phyloP scores from a whole-genome alignment of 1,139 yeast species.

The Komagataea norvegica region DNA sequence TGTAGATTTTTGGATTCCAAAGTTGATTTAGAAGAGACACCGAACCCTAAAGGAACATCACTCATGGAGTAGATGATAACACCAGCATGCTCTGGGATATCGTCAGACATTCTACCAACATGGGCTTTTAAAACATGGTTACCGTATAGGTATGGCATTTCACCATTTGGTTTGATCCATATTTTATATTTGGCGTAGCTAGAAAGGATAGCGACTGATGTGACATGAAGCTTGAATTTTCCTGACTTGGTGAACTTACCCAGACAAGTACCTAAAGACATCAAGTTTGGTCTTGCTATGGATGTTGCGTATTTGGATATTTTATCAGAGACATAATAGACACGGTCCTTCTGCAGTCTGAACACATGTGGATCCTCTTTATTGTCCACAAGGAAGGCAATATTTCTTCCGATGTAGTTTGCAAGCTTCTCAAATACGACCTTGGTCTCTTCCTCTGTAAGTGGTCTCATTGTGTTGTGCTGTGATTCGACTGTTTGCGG shows the following conservation, averaged over 20 bases:
- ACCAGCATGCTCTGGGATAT: slow-evolving; percentile 97
- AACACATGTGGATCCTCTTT: slow-evolving; percentile 91
- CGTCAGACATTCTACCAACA: slow-evolving; percentile 94
- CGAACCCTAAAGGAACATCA: slow-evolving; percentile 93
- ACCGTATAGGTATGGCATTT: slow-evolving; percentile 97
- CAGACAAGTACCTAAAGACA: slow-evolving; percentile 89
- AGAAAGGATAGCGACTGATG: slow-evolving; percentile 78
- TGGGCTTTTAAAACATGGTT: slow-evolving; percentile 96
- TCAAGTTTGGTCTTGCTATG: slow-evolving; percentile 79
- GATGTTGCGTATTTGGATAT: slow-evolving; percentile 87
- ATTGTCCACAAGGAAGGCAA: slow-evolving; percentile 80
- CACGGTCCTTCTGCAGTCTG: slow-evolving; percentile 93
- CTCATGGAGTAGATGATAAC: slow-evolving; percentile 86
- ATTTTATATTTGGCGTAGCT: slow-evolving; percentile 89
- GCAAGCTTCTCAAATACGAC: slow-evolving; percentile 95
- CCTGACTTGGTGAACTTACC: slow-evolving; percentile 98
- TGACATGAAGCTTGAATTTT: slow-evolving; percentile 89
- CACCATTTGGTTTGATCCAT: slow-evolving; percentile 97
- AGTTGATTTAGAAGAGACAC: slow-evolving; percentile 92
- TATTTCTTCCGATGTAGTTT: slow-evolving; percentile 92
- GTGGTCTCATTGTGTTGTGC: slow-evolving; percentile 64
- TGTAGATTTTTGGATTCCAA: slow-evolving; percentile 80
- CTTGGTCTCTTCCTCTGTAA: slow-evolving; percentile 95
- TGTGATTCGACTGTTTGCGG: neutral
- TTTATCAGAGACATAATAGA: slow-evolving; percentile 81